Conservation (phyloP, 2,329 filamentous ascomycete genomes). For the Drechmeria coniospora region DNA sequence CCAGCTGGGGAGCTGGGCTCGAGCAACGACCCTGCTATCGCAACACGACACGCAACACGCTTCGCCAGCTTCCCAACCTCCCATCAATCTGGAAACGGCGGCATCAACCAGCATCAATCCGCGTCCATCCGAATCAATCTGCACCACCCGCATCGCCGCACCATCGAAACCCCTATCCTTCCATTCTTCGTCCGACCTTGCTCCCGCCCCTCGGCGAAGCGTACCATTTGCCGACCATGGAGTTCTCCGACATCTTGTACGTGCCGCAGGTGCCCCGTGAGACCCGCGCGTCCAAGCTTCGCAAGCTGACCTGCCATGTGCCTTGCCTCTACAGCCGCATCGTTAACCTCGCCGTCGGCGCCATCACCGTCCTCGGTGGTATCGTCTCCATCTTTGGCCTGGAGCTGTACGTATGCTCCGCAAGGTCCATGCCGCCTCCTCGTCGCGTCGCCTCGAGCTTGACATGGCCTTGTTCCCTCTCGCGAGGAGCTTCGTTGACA, state of each 20-base stretch:
- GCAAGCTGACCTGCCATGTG: slow-evolving; percentile 3
- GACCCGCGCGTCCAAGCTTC: neutral
- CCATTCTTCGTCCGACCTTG: too few relatives aligned
- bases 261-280: slow-evolving; percentile 15
- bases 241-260: slow-evolving; percentile 86
- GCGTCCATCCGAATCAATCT: neutral
- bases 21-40: too few relatives aligned
- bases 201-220: neutral
- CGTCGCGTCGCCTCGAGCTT: neutral
- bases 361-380: slow-evolving; percentile 77
- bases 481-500: neutral
- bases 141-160: neutral
- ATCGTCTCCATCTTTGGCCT: slow-evolving; percentile 54
- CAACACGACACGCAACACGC: neutral
- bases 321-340: slow-evolving; percentile 51
- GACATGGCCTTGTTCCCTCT: too few relatives aligned
- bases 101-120: slow-evolving; percentile 1
- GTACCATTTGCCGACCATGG: slow-evolving; percentile 41
- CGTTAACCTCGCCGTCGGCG: slow-evolving; percentile 79
- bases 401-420: slow-evolving; percentile 34
- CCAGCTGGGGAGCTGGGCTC: too few relatives aligned
- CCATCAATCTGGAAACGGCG: too few relatives aligned
- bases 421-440: neutral
- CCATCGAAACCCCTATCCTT: neutral
- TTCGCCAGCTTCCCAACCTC: too few relatives aligned